Evolutionary conservation across 129 eudicot genomes (phyloP).

Genomic region (Flaveria robusta): DNA sequence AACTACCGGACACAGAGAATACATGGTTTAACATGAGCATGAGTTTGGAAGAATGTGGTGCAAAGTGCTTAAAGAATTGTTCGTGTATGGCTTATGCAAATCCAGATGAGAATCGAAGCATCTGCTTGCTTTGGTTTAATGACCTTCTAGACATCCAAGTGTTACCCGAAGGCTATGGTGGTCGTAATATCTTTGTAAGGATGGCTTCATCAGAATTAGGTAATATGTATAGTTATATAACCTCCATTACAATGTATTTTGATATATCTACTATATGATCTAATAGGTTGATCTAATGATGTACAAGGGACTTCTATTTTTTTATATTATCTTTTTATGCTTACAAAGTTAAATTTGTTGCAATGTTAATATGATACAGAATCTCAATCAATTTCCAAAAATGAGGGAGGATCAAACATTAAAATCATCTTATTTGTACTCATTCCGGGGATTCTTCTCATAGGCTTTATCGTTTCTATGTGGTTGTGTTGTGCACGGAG

Average conservation of each 20-base stretch:
- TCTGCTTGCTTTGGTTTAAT: slow-evolving; percentile 36
- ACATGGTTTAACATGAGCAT: slow-evolving; percentile 34
- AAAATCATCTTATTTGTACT: slow-evolving; percentile 16
- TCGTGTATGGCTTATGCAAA: slow-evolving; percentile 37
- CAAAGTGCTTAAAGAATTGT: slow-evolving; percentile 32
- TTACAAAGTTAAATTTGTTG: not conserved
- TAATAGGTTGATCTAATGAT: not conserved
- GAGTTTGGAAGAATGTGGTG: slow-evolving; percentile 26
- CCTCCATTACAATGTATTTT: not conserved
- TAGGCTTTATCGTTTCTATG: slow-evolving; percentile 24
- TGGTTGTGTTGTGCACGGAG: slow-evolving; percentile 24
- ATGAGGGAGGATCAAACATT: slow-evolving; percentile 8
- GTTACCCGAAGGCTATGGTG: slow-evolving; percentile 19
- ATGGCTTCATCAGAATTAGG: slow-evolving; percentile 38
- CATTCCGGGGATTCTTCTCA: slow-evolving; percentile 27
- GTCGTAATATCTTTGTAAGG: slow-evolving; percentile 34
- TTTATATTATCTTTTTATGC: not conserved
- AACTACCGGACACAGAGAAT: slow-evolving; percentile 48
- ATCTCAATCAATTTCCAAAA: slow-evolving; percentile 1
- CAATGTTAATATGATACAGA: slow-evolving; percentile 6
- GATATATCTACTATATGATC: not conserved
- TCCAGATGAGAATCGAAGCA: slow-evolving; percentile 17
- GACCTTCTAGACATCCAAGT: slow-evolving; percentile 29
- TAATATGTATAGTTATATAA: not conserved
- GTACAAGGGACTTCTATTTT: not conserved